Evolutionary conservation across 177 flowering plant species (phyloP).

Genomic region (Vitis hybrid): DNA sequence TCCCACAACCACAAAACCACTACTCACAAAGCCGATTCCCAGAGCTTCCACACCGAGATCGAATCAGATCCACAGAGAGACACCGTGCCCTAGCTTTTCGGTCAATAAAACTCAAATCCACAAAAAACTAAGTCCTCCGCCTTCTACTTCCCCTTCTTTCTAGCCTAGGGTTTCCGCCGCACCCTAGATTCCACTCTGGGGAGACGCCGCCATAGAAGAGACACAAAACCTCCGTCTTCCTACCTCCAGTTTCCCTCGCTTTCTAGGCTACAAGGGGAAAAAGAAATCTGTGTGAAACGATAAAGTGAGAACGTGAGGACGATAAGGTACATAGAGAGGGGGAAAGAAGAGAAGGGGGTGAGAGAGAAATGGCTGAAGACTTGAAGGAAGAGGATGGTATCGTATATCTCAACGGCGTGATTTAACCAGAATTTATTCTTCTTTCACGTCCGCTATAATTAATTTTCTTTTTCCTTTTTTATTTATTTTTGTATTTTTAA

Average conservation of each 20-base stretch:
- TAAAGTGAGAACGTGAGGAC: slow-evolving; percentile 37
- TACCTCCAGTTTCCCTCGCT: slow-evolving; percentile 2
- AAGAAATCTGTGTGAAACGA: slow-evolving; percentile 19
- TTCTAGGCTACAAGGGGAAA: slow-evolving; percentile 1
- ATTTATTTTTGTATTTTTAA: slow-evolving; percentile 7
- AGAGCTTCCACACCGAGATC: slow-evolving; percentile 7
- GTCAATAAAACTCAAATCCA: too few species aligned
- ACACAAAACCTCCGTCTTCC: neutral
- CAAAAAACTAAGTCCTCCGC: neutral
- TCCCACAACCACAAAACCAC: neutral
- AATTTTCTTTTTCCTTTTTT: slow-evolving; percentile 12
- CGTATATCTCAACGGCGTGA: slow-evolving; percentile 33
- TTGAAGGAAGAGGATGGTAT: neutral
- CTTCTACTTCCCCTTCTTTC: neutral
- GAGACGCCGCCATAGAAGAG: too few species aligned
- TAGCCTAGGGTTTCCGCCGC: too few species aligned
- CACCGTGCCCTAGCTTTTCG: neutral
- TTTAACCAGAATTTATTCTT: slow-evolving; percentile 37
- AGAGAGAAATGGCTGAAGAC: slow-evolving; percentile 9
- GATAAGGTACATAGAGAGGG: slow-evolving; percentile 42
- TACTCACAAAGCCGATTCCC: neutral
- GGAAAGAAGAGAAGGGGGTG: slow-evolving; percentile 4
- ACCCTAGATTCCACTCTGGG: too few species aligned
- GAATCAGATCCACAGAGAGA: neutral
- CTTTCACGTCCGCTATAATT: slow-evolving; percentile 46